These are phyloP conservation scores for Thielaviopsis musarum DNA, from an alignment of 2,329 filamentous ascomycete species.

Conservation along the genomic window DNA sequence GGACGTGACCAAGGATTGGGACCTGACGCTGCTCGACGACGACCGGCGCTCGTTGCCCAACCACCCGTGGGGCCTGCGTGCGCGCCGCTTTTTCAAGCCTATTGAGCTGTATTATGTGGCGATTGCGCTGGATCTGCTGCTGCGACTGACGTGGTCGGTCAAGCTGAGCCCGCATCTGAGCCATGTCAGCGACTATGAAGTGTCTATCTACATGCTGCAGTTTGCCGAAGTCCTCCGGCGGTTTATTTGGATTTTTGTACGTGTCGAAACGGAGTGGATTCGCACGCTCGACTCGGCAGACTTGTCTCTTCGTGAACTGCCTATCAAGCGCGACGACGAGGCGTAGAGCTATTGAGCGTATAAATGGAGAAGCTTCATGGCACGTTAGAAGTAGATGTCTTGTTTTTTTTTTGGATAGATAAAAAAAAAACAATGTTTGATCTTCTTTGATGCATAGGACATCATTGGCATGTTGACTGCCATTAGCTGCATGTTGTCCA, in stretches of 20 bases:
- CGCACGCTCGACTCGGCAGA: constrained; percentile 47
- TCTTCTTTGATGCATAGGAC: no score
- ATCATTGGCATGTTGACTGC: no score
- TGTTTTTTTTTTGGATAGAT: no score
- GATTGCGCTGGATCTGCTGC: constrained; percentile 58
- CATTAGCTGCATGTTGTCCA: no score
- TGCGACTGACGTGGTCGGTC: constrained; percentile 82
- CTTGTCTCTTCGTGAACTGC: constrained; percentile 58
- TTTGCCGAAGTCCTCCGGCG: constrained; percentile 71
- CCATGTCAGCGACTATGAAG: constrained; percentile 73
- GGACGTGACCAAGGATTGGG: constrained; percentile 96
- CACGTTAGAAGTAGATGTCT: no score
- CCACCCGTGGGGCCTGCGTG: constrained; percentile 62
- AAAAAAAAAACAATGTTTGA: no score
- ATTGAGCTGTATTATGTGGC: constrained; percentile 67
- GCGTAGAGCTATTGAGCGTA: constrained; percentile 14
- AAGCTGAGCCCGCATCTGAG: constrained; percentile 72
- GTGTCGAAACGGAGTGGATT: constrained; percentile 87
- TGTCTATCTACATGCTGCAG: constrained; percentile 76
- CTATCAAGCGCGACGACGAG: constrained; percentile 36
- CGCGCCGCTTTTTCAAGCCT: constrained; percentile 54
- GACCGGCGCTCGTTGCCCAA: constrained; percentile 39
- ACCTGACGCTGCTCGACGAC: constrained; percentile 62
- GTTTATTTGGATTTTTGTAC: constrained; percentile 96
- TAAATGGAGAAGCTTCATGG: neutral